Base-by-base conservation (phyloP, 805 yeast genomes). In the Wickerhamomyces alni region DNA sequence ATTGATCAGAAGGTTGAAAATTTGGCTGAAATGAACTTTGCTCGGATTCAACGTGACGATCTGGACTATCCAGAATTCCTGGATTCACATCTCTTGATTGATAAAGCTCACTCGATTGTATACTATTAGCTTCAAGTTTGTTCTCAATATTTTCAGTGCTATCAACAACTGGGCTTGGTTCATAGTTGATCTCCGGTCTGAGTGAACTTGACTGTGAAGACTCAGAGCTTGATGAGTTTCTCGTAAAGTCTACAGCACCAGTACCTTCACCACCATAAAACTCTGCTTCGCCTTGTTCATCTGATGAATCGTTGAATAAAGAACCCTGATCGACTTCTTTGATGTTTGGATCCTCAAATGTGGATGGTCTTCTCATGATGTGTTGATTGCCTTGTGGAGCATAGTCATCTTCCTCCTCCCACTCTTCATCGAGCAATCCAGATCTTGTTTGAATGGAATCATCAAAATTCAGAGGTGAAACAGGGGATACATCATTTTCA, bases 251-350 rank as follows among this genome's bases (percentile, higher is more conserved):
- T 21, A 6, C 24, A 8, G 25, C 36, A 7, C 32, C 31, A 5
- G 3, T 17, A 13, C 22, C 16, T 6, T 29, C 12, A 36, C 24
- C 29, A 8, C 11, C 17, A 19, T 13, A 13, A 18, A 17, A 9
- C 17, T 7, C 19, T 7, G 8, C 5, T 17, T 5, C 5, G 7
- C 9, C 34, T 28, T 21, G 16, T 19, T 24, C 37, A 36, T 47
- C 52, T 3, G 51, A 46, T 5, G 53, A 46, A 25, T 50, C 56
- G 8, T 48, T 40, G 38, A 50, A 51, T n/a, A 50, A 33, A 4
- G 50, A 39, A 13, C 40, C 37, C 17, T 35, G n/a, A 19, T 37
- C 42, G 18, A 21, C 24, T 21, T 21, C 24, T 9, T 28, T 18
- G 17, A 18, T 15, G 17, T 15, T 25, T 15, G 9, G 33, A 5